Evolutionary conservation across 768 basidiomycete genomes (phyloP).

Genomic region (Mycena amicta): DNA sequence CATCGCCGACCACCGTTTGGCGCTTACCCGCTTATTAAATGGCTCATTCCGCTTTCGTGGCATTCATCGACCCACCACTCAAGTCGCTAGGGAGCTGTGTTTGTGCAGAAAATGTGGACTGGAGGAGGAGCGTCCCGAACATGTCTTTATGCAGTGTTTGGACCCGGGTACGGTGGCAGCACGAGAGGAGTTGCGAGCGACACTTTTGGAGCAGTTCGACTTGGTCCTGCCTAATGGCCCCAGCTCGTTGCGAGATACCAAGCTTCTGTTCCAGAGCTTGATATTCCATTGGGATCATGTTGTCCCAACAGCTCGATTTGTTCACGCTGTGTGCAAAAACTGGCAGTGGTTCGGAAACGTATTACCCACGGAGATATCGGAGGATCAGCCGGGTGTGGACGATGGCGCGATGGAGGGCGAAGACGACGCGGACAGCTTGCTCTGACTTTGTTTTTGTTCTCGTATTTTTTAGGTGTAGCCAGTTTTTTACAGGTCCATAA

Average conservation of each 20-base stretch:
- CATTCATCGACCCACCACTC: not conserved
- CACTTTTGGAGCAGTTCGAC: not conserved
- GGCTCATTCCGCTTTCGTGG: slow-evolving; percentile 1
- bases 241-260: not conserved
- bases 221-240: not conserved
- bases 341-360: slow-evolving; percentile 2
- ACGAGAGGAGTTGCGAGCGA: slow-evolving; percentile 1
- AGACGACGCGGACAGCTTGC: no score
- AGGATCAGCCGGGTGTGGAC: not conserved
- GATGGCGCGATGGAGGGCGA: not conserved
- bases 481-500: no score
- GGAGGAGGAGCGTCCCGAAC: not conserved
- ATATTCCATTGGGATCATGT: slow-evolving; percentile 1
- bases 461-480: no score
- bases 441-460: no score
- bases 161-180: not conserved
- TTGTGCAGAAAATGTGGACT: not conserved
- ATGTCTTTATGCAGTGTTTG: slow-evolving; percentile 3
- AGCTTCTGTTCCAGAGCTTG: not conserved
- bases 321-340: not conserved
- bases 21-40: not conserved
- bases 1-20: slow-evolving; percentile 3
- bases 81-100: not conserved
- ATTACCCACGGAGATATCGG: not conserved
- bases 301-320: not conserved